phyloP scores from a whole-genome alignment of 768 basidiomycete genomes.

The Xanthoconium purpureum region DNA sequence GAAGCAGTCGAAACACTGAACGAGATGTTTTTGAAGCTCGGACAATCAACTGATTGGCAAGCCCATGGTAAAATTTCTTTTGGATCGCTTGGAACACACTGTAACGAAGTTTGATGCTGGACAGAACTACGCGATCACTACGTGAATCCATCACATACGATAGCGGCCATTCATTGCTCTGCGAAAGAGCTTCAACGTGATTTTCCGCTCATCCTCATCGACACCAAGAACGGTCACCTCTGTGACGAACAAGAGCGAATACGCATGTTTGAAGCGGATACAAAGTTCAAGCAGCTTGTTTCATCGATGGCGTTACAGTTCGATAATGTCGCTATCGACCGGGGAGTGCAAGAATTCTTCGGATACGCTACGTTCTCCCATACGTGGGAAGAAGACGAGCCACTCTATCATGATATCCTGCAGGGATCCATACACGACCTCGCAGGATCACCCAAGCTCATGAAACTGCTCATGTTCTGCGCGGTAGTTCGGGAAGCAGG shows the following conservation, averaged over 20 bases:
- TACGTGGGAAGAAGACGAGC: constrained; percentile 21
- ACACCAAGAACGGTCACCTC: constrained; percentile 13
- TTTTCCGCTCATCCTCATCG: constrained; percentile 14
- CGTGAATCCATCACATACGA: constrained; percentile 5
- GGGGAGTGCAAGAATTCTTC: constrained; percentile 10
- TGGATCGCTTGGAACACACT: not conserved
- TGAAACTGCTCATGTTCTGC: constrained; percentile 19
- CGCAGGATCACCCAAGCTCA: constrained; percentile 1
- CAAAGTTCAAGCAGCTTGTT: constrained; percentile 15
- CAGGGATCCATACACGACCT: constrained; percentile 10
- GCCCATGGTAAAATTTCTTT: constrained; percentile 3
- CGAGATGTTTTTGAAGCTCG: constrained; percentile 2
- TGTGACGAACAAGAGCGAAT: constrained; percentile 8
- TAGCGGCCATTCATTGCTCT: not conserved
- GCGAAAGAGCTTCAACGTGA: constrained; percentile 1
- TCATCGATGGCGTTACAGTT: constrained; percentile 6
- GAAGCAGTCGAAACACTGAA: constrained; percentile 16
- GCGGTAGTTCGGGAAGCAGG: not conserved
- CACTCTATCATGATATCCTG: constrained; percentile 13
- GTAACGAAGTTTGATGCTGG: not conserved
- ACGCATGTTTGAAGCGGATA: constrained; percentile 6
- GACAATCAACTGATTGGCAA: not conserved
- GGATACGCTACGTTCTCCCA: constrained; percentile 24
- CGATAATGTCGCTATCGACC: not conserved
- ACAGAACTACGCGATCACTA: constrained; percentile 3